phyloP scores from a whole-genome alignment of 768 basidiomycete species.

The Boletus rufocinnamomeus region DNA sequence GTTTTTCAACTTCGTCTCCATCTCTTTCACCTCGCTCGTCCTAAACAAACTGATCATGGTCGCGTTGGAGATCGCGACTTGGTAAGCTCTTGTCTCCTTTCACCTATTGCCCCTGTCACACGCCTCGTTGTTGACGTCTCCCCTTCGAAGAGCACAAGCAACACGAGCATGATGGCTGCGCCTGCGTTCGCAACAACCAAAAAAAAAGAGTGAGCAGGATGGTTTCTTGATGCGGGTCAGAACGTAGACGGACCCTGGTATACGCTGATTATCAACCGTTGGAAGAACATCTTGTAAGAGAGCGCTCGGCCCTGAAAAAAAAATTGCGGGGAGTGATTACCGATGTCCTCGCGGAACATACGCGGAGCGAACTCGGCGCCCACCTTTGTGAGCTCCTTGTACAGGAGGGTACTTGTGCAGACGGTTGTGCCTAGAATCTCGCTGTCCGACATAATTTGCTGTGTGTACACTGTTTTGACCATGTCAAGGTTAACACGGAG shows the following conservation, averaged over 20 bases:
- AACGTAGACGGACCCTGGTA: constrained; percentile 74
- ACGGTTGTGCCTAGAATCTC: constrained; percentile 97
- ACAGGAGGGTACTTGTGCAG: constrained; percentile 95
- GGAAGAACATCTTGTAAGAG: constrained; percentile 98
- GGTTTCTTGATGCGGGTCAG: neutral
- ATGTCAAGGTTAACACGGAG: constrained; percentile 99
- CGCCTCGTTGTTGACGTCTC: neutral
- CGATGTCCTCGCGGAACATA: no score
- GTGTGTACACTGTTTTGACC: constrained; percentile 98
- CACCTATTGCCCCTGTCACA: neutral
- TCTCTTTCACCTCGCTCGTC: constrained; percentile 94
- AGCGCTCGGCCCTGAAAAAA: constrained; percentile 80
- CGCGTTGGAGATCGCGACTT: constrained; percentile 95
- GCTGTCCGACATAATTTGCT: constrained; percentile 88
- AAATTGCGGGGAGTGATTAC: neutral
- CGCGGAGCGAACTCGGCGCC: neutral
- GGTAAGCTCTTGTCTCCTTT: constrained; percentile 46
- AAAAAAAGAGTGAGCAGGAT: neutral
- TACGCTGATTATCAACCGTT: constrained; percentile 95
- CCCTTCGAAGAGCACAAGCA: constrained; percentile 79
- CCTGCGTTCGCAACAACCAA: constrained; percentile 45
- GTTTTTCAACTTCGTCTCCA: constrained; percentile 96
- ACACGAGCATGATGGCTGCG: constrained; percentile 98
- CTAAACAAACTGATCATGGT: constrained; percentile 99
- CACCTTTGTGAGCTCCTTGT: constrained; percentile 97